Evolutionary conservation across 176 grass and related monocot species (phyloP), one percentile per base, ranked within the genome.

Genomic region (Triticum timopheevii): DNA sequence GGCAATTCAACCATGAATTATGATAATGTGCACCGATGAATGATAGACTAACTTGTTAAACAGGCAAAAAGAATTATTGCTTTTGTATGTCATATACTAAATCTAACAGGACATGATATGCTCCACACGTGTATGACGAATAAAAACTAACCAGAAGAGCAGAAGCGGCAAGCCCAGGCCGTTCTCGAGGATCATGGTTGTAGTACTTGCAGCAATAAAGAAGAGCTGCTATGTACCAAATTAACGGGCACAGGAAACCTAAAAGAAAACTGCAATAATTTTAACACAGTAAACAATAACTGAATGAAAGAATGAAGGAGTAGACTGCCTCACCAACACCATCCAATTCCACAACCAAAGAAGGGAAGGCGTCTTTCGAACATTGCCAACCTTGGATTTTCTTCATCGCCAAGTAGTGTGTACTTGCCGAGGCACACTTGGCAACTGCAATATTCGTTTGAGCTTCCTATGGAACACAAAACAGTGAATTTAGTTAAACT

Each of bases 311-410:
- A 78, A 8, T 19, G 6, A 17, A 84, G 35, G 66, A 64, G 35
- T 62, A 13, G 50, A 81, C 9, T 77, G 33, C 96, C 97, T 96
- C 80, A 99, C 97, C 85, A 94, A 66, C 87, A 96, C 97, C 97
- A 99, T 40, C 94, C 97, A 72, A 96, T 90, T 80, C 97, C 97
- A 93, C 92, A 99, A 70, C 97, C 94, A 74, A 87, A 99, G 87
- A 87, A 96, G 13, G 97, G 92, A 66, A 96, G 94, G 56, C 90
- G 85, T 70, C 85, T 83, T 52, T 96, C 92, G 81, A 94, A 99
- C 87, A 90, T 92, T 86, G 92, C 79, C 63, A 99, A 82, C 52
- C 87, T 89, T 13, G 97, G 97, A 67, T 94, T 93, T 86, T 98
- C 93, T 84, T 91, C 94, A 85, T 96, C 92, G 77, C 86, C 87